Percentiles rank a stretch among this genome's conserved stretches.
Conservation (phyloP, 176 grass and related monocot genomes). For the Oryza coarctata region DNA sequence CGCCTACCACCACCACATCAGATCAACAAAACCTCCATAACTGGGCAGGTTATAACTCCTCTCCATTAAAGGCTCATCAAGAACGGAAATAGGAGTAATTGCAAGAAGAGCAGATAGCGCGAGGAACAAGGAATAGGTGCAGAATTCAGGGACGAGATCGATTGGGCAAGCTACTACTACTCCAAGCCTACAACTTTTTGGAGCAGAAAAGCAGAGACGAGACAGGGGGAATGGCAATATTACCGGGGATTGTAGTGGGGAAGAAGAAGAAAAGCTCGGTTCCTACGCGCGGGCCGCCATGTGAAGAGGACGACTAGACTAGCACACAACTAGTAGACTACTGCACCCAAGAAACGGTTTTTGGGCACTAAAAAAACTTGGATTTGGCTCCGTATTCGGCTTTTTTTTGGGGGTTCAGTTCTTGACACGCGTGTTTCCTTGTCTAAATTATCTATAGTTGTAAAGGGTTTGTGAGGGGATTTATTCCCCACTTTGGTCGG, state of each 20-base stretch:
- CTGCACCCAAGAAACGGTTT: neutral
- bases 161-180: conserved; percentile 8
- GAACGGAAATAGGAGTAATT: conserved; percentile 34
- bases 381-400: conserved; percentile 4
- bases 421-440: conserved; percentile 9
- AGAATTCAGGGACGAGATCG: neutral
- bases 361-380: conserved; percentile 31
- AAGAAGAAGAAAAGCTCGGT: conserved; percentile 18
- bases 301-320: neutral
- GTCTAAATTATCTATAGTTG: conserved; percentile 30
- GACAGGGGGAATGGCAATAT: neutral
- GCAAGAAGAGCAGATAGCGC: neutral
- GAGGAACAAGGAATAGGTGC: neutral
- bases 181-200: neutral
- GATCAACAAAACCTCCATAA: conserved; percentile 1
- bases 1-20: neutral
- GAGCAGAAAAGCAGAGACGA: neutral
- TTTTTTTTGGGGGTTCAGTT: conserved; percentile 12
- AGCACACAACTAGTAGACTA: neutral
- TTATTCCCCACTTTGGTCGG: conserved; percentile 32
- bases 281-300: conserved; percentile 9
- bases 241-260: conserved; percentile 13
- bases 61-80: conserved; percentile 26
- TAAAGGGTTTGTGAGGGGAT: neutral
- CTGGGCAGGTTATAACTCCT: conserved; percentile 25